Evolutionary conservation across 805 yeast species (phyloP).

Genomic region (Nakazawaea wyomingensis): DNA sequence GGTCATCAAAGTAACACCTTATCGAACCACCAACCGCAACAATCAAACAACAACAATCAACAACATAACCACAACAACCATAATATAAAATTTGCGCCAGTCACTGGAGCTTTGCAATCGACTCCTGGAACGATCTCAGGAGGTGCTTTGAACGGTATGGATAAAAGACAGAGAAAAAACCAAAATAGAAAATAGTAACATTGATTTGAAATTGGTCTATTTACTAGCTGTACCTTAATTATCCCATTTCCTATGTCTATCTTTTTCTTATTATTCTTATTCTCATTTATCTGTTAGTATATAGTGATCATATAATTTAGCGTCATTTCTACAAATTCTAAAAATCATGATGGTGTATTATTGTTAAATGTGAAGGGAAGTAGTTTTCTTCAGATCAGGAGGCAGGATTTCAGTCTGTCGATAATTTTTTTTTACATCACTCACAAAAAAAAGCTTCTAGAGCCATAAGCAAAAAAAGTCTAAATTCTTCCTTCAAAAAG

Average conservation of each 20-base stretch:
- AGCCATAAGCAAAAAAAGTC: not conserved
- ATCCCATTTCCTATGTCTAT: not conserved
- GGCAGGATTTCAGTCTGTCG: too few species aligned
- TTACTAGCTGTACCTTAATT: not conserved
- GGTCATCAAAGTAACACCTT: constrained; percentile 46
- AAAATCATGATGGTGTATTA: too few species aligned
- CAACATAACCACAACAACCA: constrained; percentile 21
- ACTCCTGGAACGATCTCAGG: constrained; percentile 30
- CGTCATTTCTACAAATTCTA: too few species aligned
- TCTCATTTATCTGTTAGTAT: too few species aligned
- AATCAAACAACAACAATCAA: constrained; percentile 10
- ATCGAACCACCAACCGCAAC: constrained; percentile 8
- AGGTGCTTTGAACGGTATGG: constrained; percentile 34
- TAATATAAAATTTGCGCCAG: constrained; percentile 22
- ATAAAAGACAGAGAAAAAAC: constrained; percentile 24
- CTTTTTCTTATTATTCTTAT: not conserved
- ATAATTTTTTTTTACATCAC: too few species aligned
- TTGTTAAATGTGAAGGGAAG: too few species aligned
- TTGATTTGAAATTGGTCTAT: not conserved
- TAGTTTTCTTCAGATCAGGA: too few species aligned
- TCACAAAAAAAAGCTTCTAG: too few species aligned
- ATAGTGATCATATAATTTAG: too few species aligned
- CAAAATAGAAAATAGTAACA: constrained; percentile 2
- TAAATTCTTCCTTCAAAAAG: too few species aligned
- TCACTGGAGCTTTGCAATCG: constrained; percentile 28